Conservation (phyloP, 371 early-diverging fungal species). For the Blyttiomyces sp. region DNA sequence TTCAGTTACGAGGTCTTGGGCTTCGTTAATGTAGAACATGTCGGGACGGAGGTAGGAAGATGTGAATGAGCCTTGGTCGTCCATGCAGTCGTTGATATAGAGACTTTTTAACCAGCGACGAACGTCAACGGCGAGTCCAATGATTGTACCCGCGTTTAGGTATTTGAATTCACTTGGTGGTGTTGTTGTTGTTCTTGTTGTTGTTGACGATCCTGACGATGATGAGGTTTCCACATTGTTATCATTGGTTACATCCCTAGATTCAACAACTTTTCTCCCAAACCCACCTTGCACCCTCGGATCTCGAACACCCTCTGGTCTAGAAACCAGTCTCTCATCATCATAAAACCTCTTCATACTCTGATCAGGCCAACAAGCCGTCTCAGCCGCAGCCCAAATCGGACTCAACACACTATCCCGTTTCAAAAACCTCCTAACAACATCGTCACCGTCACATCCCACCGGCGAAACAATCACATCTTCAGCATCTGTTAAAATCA, state of each 20-base stretch:
- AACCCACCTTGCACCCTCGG: constrained; percentile 10
- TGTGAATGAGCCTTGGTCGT: constrained; percentile 33
- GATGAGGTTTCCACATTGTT: too few species aligned
- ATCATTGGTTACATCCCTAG: too few species aligned
- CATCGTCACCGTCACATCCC: too few species aligned
- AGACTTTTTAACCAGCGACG: constrained; percentile 5
- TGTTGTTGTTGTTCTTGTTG: background rate
- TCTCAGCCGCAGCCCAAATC: constrained; percentile 19
- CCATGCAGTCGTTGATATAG: constrained; percentile 34
- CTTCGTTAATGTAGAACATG: constrained; percentile 8
- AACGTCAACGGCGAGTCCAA: constrained; percentile 30
- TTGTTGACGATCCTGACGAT: background rate
- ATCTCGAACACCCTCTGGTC: constrained; percentile 12
- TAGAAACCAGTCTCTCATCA: constrained; percentile 2
- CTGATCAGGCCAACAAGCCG: constrained; percentile 29
- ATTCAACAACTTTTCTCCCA: too few species aligned
- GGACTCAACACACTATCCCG: too few species aligned
- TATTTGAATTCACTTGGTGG: constrained; percentile 3
- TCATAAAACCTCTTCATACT: constrained; percentile 13
- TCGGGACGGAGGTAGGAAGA: constrained; percentile 16
- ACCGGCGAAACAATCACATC: constrained; percentile 32
- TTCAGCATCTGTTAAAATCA: constrained; percentile 33
- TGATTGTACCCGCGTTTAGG: constrained; percentile 39
- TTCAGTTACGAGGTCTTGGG: background rate
- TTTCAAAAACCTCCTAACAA: too few species aligned